phyloP scores from a whole-genome alignment of 2,329 filamentous ascomycete genomes.

The Lasiodiplodia gonubiensis region DNA sequence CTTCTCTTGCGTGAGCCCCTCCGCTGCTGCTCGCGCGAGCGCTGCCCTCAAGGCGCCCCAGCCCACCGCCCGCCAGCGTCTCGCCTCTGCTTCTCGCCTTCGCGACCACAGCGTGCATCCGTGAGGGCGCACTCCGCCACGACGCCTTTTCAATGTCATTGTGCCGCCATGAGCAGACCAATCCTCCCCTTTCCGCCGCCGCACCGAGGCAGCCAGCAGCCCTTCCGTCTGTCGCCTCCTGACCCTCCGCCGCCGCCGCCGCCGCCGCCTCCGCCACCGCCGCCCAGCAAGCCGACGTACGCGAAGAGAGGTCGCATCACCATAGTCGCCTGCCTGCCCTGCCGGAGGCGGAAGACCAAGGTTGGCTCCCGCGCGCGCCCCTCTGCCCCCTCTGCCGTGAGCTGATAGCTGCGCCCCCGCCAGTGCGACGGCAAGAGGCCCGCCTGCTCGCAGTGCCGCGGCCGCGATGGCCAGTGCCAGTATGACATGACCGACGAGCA shows the following conservation, averaged over 20 bases:
- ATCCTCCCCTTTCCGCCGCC: conserved; percentile 29
- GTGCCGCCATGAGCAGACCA: conserved; percentile 44
- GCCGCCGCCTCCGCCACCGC: conserved; percentile 23
- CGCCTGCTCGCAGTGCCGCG: conserved; percentile 33
- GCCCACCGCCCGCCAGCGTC: background rate
- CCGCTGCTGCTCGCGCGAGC: background rate
- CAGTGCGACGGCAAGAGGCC: conserved; percentile 36
- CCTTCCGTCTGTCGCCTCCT: conserved; percentile 15
- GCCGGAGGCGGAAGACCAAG: conserved; percentile 35
- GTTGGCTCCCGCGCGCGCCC: conserved; percentile 15
- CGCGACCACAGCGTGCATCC: conserved; percentile 13
- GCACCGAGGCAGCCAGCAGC: conserved; percentile 8
- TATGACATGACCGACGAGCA: conserved; percentile 38
- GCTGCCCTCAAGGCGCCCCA: background rate
- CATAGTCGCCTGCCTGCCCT: conserved; percentile 36
- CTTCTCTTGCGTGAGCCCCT: background rate
- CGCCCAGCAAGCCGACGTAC: conserved; percentile 30
- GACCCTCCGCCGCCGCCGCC: conserved; percentile 21
- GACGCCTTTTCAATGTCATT: conserved; percentile 42
- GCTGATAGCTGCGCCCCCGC: conserved; percentile 10
- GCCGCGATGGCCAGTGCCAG: conserved; percentile 32
- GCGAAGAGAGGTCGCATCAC: conserved; percentile 35
- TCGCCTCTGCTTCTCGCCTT: background rate
- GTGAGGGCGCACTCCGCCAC: conserved; percentile 3
- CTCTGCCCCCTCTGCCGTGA: background rate